Evolutionary conservation across 169 alveolate species (phyloP).

Genomic region (Plasmodium gonderi): DNA sequence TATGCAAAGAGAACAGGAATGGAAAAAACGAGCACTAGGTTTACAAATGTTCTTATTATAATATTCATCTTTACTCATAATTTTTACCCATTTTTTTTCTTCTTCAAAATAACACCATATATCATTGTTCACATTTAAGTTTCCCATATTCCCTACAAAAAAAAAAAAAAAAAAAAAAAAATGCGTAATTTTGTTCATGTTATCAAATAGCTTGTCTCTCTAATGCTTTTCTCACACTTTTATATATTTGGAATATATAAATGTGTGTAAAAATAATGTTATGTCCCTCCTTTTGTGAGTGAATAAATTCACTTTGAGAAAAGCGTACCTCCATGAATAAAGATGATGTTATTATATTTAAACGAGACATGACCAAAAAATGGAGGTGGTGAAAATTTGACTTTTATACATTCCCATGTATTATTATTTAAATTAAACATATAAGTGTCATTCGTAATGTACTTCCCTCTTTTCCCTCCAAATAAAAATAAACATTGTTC

Average conservation of each 20-base stretch:
- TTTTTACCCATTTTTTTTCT: slow-evolving; percentile 70
- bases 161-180: neutral
- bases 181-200: neutral
- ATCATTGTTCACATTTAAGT: slow-evolving; percentile 7
- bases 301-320: too few relatives aligned
- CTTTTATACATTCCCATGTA: slow-evolving; percentile 23
- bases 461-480: slow-evolving; percentile 57
- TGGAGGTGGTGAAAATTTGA: slow-evolving; percentile 51
- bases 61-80: slow-evolving; percentile 68
- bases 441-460: slow-evolving; percentile 69
- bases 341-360: slow-evolving; percentile 30
- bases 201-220: too few relatives aligned
- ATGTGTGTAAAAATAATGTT: too few relatives aligned
- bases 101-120: slow-evolving; percentile 66
- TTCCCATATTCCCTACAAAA: slow-evolving; percentile 56
- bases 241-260: too few relatives aligned
- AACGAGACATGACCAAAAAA: slow-evolving; percentile 70
- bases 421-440: slow-evolving; percentile 13
- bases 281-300: too few relatives aligned
- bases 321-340: slow-evolving; percentile 65
- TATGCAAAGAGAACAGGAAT: slow-evolving; percentile 64
- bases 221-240: too few relatives aligned
- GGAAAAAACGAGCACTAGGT: slow-evolving; percentile 65
- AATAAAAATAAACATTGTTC: slow-evolving; percentile 56
- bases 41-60: neutral